Evolutionary conservation across 352 stramenopile species (phyloP).

Genomic region (Phytophthora sp.): DNA sequence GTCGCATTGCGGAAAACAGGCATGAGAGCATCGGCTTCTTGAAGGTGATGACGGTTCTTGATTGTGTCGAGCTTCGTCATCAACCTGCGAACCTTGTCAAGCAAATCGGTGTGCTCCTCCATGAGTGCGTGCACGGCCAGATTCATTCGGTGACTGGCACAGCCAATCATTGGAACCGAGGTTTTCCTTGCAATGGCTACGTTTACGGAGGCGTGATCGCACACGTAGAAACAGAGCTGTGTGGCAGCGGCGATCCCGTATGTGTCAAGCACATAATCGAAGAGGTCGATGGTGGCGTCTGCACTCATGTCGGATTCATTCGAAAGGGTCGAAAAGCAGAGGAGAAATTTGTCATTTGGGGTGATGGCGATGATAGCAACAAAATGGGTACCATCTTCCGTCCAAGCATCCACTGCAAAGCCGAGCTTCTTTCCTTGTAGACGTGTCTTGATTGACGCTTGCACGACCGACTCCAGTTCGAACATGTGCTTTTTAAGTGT

Average conservation of each 20-base stretch:
- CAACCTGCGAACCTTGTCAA: background rate
- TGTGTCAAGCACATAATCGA: slow-evolving; percentile 22
- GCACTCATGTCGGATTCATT: slow-evolving; percentile 19
- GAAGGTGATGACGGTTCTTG: background rate
- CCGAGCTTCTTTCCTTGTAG: slow-evolving; percentile 2
- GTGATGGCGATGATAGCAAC: slow-evolving; percentile 20
- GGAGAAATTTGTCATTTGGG: background rate
- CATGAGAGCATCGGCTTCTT: background rate
- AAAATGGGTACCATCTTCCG: slow-evolving; percentile 16
- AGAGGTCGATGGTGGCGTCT: slow-evolving; percentile 11
- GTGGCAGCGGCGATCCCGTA: slow-evolving; percentile 7
- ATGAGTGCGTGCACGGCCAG: slow-evolving; percentile 7
- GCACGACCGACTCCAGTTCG: slow-evolving; percentile 1
- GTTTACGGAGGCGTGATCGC: slow-evolving; percentile 20
- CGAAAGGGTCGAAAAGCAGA: slow-evolving; percentile 20
- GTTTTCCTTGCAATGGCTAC: slow-evolving; percentile 12
- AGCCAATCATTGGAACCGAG: slow-evolving; percentile 21
- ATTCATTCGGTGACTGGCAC: slow-evolving; percentile 21
- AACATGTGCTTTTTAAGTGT: slow-evolving; percentile 22
- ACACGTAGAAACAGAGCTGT: slow-evolving; percentile 20
- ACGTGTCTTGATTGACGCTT: background rate
- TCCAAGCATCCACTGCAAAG: slow-evolving; percentile 29
- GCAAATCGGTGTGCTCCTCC: background rate
- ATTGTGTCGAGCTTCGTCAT: slow-evolving; percentile 9
- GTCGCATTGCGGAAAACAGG: background rate